Evolutionary conservation across 2,329 filamentous ascomycete genomes (phyloP).

Genomic region (Fusarium sp.): DNA sequence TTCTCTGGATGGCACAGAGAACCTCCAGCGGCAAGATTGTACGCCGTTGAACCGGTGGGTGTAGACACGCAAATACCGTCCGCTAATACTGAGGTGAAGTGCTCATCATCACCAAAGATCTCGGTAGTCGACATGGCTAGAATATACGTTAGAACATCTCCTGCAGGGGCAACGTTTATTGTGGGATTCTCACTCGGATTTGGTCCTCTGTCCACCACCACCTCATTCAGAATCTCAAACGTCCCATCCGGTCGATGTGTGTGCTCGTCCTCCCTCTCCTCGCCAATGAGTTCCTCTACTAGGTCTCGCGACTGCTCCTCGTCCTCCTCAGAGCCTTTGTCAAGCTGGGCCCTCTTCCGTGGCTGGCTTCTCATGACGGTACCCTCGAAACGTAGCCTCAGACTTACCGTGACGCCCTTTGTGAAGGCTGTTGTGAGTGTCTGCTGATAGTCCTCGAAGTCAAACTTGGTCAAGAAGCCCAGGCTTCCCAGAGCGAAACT

Average conservation of each 20-base stretch:
- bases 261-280: slow-evolving; percentile 84
- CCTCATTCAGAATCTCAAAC: slow-evolving; percentile 93
- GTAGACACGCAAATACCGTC: slow-evolving; percentile 95
- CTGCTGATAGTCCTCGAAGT: slow-evolving; percentile 80
- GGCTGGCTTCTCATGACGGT: slow-evolving; percentile 87
- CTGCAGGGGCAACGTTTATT: slow-evolving; percentile 1
- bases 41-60: slow-evolving; percentile 93
- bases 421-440: slow-evolving; percentile 80
- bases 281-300: slow-evolving; percentile 90
- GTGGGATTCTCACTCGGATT: slow-evolving; percentile 78
- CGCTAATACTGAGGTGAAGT: slow-evolving; percentile 93
- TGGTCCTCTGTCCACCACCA: slow-evolving; percentile 95
- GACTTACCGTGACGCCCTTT: slow-evolving; percentile 88
- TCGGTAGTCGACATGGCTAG: slow-evolving; percentile 91
- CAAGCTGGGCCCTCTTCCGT: slow-evolving; percentile 52
- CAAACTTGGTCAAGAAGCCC: slow-evolving; percentile 96
- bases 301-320: slow-evolving; percentile 71
- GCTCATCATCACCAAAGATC: slow-evolving; percentile 93
- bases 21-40: slow-evolving; percentile 95
- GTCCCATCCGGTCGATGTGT: slow-evolving; percentile 89
- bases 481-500: slow-evolving; percentile 93
- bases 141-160: slow-evolving; percentile 20
- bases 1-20: slow-evolving; percentile 96
- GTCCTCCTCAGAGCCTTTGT: slow-evolving; percentile 50
- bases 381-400: slow-evolving; percentile 90